Conservation (phyloP, 2,329 filamentous ascomycete genomes). For the Tolypocladium amazonense region DNA sequence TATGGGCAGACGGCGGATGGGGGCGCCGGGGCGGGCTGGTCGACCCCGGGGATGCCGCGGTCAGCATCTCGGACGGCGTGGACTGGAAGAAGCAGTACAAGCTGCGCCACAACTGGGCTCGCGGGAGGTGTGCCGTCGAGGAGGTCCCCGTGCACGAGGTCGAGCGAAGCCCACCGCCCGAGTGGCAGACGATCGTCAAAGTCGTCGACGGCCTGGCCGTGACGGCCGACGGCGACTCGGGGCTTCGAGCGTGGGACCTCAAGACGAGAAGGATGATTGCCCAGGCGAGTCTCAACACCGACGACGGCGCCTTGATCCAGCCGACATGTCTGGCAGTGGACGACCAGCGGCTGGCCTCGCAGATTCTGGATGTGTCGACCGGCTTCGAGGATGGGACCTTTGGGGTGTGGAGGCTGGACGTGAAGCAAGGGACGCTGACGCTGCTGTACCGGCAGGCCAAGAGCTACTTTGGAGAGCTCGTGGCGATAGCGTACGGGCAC, state of each 20-base stretch:
- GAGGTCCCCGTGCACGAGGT: conserved; percentile 52
- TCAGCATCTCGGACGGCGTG: conserved; percentile 25
- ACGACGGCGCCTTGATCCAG: conserved; percentile 11
- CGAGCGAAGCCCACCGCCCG: conserved; percentile 19
- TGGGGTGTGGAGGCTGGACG: conserved; percentile 53
- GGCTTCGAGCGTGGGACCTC: conserved; percentile 70
- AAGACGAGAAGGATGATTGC: conserved; percentile 53
- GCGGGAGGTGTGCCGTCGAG: conserved; percentile 68
- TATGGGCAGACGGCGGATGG: conserved; percentile 31
- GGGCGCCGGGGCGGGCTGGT: conserved; percentile 31
- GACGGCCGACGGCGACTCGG: conserved; percentile 58
- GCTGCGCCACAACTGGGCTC: conserved; percentile 82
- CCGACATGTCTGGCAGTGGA: conserved; percentile 61
- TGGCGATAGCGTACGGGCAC: conserved; percentile 58
- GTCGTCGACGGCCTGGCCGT: conserved; percentile 68
- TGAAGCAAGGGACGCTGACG: conserved; percentile 29
- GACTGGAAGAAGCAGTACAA: conserved; percentile 89
- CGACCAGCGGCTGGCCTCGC: conserved; percentile 29
- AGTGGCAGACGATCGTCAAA: conserved; percentile 58
- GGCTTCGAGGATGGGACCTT: conserved; percentile 67
- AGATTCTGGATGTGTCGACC: conserved; percentile 48
- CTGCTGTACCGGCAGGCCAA: conserved; percentile 47
- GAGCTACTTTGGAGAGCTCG: conserved; percentile 54
- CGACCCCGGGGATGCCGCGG: conserved; percentile 38
- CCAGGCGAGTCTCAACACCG: conserved; percentile 23